These are phyloP conservation scores for Scedosporium minutisporum DNA, from an alignment of 2,329 filamentous ascomycete genomes.

Conservation along the genomic window DNA sequence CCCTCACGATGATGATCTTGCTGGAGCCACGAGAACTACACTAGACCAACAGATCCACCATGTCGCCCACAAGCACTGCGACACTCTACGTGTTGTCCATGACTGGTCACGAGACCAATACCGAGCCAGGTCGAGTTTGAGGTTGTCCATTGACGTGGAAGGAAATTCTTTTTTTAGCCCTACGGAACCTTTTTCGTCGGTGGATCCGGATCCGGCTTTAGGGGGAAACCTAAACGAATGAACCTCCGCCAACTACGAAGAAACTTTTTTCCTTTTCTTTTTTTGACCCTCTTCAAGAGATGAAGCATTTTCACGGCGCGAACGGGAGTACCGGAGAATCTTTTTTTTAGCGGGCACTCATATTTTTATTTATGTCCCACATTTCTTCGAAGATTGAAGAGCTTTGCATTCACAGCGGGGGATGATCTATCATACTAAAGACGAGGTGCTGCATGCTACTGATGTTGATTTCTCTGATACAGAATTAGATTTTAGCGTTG, in stretches of 20 bases:
- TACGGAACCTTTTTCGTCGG: too few relatives aligned
- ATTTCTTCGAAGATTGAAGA: neutral
- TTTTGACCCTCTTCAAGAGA: neutral
- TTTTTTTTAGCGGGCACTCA: neutral
- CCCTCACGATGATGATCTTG: too few relatives aligned
- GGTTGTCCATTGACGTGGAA: too few relatives aligned
- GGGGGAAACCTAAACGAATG: neutral
- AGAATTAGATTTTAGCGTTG: neutral
- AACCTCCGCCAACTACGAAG: neutral
- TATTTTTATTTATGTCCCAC: neutral
- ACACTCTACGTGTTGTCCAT: too few relatives aligned
- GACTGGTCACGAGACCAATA: too few relatives aligned
- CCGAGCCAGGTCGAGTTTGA: too few relatives aligned
- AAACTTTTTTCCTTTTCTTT: neutral
- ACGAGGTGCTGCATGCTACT: neutral
- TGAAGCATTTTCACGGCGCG: neutral
- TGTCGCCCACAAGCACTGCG: too few relatives aligned
- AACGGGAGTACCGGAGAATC: neutral
- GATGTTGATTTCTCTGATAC: neutral
- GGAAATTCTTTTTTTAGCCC: too few relatives aligned
- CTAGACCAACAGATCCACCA: too few relatives aligned
- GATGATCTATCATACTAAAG: neutral
- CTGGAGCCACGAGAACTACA: too few relatives aligned
- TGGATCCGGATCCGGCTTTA: too few relatives aligned
- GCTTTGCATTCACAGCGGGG: neutral